Percentiles rank a stretch among this genome's conserved stretches.
Conservation (phyloP, 2,329 filamentous ascomycete species). For the Aspergillus calidoustus region DNA sequence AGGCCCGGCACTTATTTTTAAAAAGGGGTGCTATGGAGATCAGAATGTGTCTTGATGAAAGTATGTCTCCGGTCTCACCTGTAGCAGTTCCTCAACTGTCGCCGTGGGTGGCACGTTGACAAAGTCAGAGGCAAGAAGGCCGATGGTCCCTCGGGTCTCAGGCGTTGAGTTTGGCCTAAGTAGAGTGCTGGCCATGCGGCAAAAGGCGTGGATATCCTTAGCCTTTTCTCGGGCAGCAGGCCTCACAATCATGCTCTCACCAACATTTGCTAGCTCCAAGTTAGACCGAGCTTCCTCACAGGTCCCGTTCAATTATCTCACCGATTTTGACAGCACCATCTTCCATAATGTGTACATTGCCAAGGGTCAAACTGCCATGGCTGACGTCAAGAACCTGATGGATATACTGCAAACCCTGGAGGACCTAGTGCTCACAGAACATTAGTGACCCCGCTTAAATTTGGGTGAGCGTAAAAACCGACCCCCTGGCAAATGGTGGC, state of each 20-base stretch:
- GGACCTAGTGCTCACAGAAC: conserved; percentile 1
- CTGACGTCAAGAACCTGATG: conserved; percentile 13
- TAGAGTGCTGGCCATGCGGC: conserved; percentile 7
- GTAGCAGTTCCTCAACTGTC: conserved; percentile 15
- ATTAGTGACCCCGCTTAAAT: not conserved
- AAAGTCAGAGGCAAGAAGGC: conserved; percentile 20
- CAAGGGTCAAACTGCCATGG: conserved; percentile 6
- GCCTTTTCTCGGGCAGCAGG: not conserved
- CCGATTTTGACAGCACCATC: conserved; percentile 17
- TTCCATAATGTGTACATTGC: conserved; percentile 15
- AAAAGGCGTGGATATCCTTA: conserved; percentile 14
- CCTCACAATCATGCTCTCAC: conserved; percentile 13
- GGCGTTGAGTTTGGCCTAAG: conserved; percentile 3
- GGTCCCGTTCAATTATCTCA: not conserved
- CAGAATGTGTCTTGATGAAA: not conserved
- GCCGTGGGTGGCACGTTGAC: conserved; percentile 3
- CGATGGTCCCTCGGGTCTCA: conserved; percentile 11
- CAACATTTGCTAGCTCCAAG: conserved; percentile 13
- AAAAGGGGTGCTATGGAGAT: conserved; percentile 15
- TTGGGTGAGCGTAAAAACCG: not conserved
- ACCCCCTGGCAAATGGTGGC: conserved; percentile 16
- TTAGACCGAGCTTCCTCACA: not conserved
- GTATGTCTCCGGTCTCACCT: conserved; percentile 9
- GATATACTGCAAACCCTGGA: conserved; percentile 17
- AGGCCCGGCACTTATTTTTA: conserved; percentile 7